phyloP scores from a whole-genome alignment of 2,329 filamentous ascomycete species.

The Colletotrichum nymphaeae region DNA sequence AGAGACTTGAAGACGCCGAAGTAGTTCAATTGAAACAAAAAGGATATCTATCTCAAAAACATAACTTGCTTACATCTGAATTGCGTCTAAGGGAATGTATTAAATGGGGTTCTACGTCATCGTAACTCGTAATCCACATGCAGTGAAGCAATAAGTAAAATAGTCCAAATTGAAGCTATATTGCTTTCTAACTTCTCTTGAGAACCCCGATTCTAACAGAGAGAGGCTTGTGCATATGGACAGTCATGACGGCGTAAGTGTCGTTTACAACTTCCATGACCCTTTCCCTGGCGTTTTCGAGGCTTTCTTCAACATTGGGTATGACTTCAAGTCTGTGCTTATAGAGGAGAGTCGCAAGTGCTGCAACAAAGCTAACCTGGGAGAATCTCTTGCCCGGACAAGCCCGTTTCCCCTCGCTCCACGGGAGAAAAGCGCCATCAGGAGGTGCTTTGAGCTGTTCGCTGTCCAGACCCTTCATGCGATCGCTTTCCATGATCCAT shows the following conservation, averaged over 20 bases:
- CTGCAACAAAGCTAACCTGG: neutral
- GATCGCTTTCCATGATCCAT: neutral
- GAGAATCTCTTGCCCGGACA: conserved; percentile 1
- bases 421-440: neutral
- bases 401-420: neutral
- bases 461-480: neutral
- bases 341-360: neutral
- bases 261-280: neutral
- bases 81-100: too few relatives aligned
- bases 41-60: too few relatives aligned
- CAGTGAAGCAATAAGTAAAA: too few relatives aligned
- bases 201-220: neutral
- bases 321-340: neutral
- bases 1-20: too few relatives aligned
- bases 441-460: neutral
- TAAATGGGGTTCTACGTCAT: too few relatives aligned
- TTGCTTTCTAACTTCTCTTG: neutral
- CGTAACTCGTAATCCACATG: too few relatives aligned
- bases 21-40: too few relatives aligned
- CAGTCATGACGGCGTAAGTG: conserved; percentile 1
- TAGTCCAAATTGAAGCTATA: too few relatives aligned
- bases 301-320: neutral
- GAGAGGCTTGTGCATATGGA: neutral
- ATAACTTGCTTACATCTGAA: too few relatives aligned
- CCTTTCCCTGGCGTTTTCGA: neutral